Conservation (phyloP, 352 stramenopile genomes). For the Pythium utonaiense region DNA sequence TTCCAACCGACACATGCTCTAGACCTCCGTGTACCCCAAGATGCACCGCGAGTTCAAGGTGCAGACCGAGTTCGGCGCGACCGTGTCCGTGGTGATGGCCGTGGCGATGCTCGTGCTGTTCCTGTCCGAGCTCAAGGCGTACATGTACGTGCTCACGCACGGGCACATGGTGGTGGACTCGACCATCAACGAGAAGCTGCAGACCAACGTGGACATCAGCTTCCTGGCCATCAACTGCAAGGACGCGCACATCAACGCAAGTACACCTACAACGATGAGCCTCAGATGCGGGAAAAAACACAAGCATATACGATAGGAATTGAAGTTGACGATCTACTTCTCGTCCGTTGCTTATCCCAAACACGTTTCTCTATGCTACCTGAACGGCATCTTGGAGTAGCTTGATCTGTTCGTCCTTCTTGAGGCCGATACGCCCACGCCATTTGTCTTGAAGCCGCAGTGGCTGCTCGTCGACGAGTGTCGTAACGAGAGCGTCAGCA, state of each 20-base stretch:
- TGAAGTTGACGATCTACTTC: too few species aligned
- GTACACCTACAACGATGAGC: too few species aligned
- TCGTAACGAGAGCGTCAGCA: conserved; percentile 36
- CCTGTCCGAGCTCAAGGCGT: conserved; percentile 82
- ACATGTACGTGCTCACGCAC: conserved; percentile 79
- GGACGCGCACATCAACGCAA: conserved; percentile 97
- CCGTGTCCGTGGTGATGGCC: conserved; percentile 83
- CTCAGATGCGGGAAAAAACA: too few species aligned
- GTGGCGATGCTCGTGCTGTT: conserved; percentile 90
- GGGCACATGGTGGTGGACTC: conserved; percentile 97
- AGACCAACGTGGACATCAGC: conserved; percentile 97
- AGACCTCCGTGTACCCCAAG: conserved; percentile 97
- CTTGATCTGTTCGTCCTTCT: conserved; percentile 47
- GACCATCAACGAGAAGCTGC: conserved; percentile 91
- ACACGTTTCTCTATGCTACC: not conserved
- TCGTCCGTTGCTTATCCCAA: too few species aligned
- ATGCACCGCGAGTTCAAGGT: conserved; percentile 95
- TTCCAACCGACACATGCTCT: too few species aligned
- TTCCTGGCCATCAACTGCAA: conserved; percentile 96
- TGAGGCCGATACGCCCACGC: conserved; percentile 58
- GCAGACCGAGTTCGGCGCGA: conserved; percentile 91
- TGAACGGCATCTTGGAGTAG: conserved; percentile 30
- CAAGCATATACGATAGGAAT: too few species aligned
- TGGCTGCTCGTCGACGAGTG: conserved; percentile 37
- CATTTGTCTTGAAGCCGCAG: conserved; percentile 50